These are phyloP conservation scores for Eutrema yunnanense DNA, from an alignment of 345 rosid species.

Conservation along the genomic window DNA sequence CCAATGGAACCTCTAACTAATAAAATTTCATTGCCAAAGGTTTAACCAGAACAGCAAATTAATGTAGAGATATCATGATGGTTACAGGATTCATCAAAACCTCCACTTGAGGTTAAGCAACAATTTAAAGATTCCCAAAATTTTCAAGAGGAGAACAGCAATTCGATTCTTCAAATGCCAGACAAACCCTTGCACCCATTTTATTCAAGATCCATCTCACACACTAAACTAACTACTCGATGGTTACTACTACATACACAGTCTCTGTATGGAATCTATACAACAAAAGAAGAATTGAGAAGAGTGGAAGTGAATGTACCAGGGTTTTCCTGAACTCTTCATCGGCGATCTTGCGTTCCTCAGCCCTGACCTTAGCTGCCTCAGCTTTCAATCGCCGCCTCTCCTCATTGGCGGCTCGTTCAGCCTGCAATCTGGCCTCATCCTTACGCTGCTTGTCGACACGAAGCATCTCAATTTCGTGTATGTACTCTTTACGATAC, in stretches of 20 bases:
- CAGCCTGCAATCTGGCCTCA: conserved; percentile 60
- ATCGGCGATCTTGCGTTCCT: conserved; percentile 60
- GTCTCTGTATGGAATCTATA: background rate
- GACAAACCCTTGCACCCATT: background rate
- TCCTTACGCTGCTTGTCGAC: conserved; percentile 79
- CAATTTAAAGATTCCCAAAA: background rate
- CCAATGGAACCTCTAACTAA: background rate
- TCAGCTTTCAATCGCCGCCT: conserved; percentile 68
- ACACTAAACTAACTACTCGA: background rate
- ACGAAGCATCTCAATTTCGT: conserved; percentile 60
- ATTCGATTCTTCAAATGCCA: background rate
- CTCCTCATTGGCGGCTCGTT: conserved; percentile 75
- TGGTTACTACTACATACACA: background rate
- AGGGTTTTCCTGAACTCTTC: conserved; percentile 54
- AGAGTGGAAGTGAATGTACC: conserved; percentile 22
- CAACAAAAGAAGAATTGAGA: background rate
- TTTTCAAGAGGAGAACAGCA: background rate
- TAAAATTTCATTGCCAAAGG: background rate
- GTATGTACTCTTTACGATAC: conserved; percentile 56
- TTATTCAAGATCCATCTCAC: conserved; percentile 2
- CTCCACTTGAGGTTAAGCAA: background rate
- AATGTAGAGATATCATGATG: background rate
- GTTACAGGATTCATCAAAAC: background rate
- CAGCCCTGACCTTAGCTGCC: conserved; percentile 70
- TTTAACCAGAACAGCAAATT: background rate